Percentiles rank a stretch among this genome's conserved stretches.
phyloP scores from a whole-genome alignment of 2,329 filamentous ascomycete genomes.

The Lachnellula subtilissima region DNA sequence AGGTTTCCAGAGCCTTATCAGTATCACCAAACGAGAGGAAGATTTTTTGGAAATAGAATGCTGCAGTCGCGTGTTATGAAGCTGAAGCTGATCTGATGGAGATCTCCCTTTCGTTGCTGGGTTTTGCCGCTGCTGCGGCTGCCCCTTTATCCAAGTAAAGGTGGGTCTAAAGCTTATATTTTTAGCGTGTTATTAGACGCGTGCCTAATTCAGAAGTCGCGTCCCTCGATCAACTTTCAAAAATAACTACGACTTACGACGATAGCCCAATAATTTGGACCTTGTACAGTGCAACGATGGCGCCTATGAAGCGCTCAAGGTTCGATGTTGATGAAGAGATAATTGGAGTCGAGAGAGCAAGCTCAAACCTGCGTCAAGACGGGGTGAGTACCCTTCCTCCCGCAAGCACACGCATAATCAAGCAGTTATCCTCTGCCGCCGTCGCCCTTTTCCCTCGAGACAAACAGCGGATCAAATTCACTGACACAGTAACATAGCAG shows the following conservation, averaged over 20 bases:
- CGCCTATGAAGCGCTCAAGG: conserved; percentile 38
- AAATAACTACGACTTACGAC: background rate
- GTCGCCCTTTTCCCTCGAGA: background rate
- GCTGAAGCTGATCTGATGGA: no score
- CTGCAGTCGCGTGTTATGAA: no score
- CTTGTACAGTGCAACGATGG: conserved; percentile 30
- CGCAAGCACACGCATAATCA: background rate
- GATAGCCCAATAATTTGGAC: no score
- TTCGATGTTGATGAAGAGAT: conserved; percentile 30
- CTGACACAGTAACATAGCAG: conserved; percentile 25
- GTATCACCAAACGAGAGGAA: no score
- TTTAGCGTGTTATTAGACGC: no score
- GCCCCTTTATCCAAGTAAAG: no score
- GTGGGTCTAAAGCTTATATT: no score
- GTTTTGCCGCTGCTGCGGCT: no score
- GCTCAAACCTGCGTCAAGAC: conserved; percentile 27
- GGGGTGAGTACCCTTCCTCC: conserved; percentile 25
- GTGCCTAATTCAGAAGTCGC: background rate
- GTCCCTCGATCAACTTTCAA: background rate
- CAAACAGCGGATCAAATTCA: background rate
- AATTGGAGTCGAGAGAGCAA: conserved; percentile 27
- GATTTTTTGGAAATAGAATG: no score
- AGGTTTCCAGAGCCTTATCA: no score
- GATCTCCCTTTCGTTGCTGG: no score
- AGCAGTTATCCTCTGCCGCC: background rate